Evolutionary conservation across 2,329 filamentous ascomycete genomes (phyloP).

Genomic region (Botrytis porri): DNA sequence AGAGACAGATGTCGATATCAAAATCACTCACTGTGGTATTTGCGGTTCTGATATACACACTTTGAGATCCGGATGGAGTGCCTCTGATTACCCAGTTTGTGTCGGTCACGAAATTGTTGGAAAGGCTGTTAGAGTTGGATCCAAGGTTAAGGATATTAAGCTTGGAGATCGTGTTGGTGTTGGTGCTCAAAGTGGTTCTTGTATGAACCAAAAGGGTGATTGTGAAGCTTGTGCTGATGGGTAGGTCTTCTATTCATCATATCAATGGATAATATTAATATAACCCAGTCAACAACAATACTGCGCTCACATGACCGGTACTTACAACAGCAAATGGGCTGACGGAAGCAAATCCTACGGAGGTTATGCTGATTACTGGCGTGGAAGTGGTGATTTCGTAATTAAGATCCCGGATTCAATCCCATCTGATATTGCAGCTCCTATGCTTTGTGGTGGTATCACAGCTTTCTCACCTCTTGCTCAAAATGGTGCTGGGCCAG

Average conservation of each 20-base stretch:
- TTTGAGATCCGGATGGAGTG: constrained; percentile 32
- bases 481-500: constrained; percentile 64
- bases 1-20: constrained; percentile 48
- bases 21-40: constrained; percentile 49
- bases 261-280: background rate
- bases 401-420: constrained; percentile 56
- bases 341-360: constrained; percentile 48
- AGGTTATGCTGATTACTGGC: constrained; percentile 49
- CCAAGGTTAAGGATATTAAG: constrained; percentile 55
- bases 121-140: constrained; percentile 49
- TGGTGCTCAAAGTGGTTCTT: constrained; percentile 49
- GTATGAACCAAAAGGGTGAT: constrained; percentile 36
- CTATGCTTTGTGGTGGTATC: constrained; percentile 75
- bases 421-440: constrained; percentile 52
- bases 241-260: constrained; percentile 33
- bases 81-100: constrained; percentile 40
- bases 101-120: constrained; percentile 52
- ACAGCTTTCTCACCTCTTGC: constrained; percentile 69
- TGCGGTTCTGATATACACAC: constrained; percentile 41
- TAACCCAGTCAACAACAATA: background rate
- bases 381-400: constrained; percentile 56
- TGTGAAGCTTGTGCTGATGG: constrained; percentile 50
- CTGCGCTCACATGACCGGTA: constrained; percentile 37
- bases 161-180: constrained; percentile 52
- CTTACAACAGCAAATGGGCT: constrained; percentile 43